Conservation (phyloP, 2,329 filamentous ascomycete genomes). For the Claviceps sp. region DNA sequence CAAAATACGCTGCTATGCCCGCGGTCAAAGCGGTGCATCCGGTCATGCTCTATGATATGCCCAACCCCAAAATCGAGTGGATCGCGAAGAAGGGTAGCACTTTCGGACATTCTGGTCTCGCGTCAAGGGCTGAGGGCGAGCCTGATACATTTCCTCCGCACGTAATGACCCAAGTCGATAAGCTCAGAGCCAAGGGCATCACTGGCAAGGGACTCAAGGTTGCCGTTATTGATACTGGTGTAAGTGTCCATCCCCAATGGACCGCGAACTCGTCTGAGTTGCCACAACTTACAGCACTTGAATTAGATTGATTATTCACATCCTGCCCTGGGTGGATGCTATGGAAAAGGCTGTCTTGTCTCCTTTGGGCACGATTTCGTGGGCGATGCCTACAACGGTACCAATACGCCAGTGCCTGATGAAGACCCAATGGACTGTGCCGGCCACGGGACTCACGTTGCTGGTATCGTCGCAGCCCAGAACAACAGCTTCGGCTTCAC, state of each 20-base stretch:
- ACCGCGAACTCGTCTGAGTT: too few relatives aligned
- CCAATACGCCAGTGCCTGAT: constrained; percentile 29
- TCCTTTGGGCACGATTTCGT: constrained; percentile 43
- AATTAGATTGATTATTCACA: constrained; percentile 46
- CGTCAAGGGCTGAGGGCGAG: constrained; percentile 10
- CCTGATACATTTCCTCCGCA: constrained; percentile 34
- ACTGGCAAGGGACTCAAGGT: constrained; percentile 39
- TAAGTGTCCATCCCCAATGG: constrained; percentile 18
- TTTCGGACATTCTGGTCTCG: constrained; percentile 7
- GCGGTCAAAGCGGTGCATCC: constrained; percentile 37
- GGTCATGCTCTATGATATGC: constrained; percentile 30
- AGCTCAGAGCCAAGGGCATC: constrained; percentile 33
- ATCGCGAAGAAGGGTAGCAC: constrained; percentile 19
- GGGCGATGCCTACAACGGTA: constrained; percentile 36
- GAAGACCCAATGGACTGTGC: constrained; percentile 40
- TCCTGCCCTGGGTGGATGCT: constrained; percentile 50
- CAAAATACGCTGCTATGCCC: constrained; percentile 26
- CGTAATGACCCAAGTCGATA: constrained; percentile 42
- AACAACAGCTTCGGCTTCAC: constrained; percentile 38
- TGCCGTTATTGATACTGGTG: constrained; percentile 40
- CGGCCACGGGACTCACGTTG: constrained; percentile 49
- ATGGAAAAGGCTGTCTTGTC: constrained; percentile 45
- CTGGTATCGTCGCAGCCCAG: constrained; percentile 49
- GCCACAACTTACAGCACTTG: background rate
- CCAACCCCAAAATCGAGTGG: constrained; percentile 32